Percentiles rank a stretch among this genome's conserved stretches.
Evolutionary conservation across 495 filamentous ascomycete genomes (phyloP).

Genomic region (Tuber aestivum): DNA sequence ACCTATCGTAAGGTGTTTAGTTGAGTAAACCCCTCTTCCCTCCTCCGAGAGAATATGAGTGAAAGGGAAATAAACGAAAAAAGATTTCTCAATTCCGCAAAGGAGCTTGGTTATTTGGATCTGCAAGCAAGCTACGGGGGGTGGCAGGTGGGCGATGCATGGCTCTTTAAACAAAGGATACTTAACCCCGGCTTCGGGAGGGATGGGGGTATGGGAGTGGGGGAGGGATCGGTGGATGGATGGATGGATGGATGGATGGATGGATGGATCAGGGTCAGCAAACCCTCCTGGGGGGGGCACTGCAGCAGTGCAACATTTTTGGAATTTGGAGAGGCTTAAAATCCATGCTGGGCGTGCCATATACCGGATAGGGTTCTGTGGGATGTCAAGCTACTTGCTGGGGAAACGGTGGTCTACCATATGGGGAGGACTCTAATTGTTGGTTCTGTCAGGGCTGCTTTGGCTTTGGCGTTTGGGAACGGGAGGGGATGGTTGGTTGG

Average conservation of each 20-base stretch:
- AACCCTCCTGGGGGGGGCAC: conserved; percentile 11
- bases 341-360: background rate
- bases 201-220: conserved; percentile 9
- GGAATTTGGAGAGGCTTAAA: conserved; percentile 20
- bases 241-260: background rate
- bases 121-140: background rate
- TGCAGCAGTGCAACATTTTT: conserved; percentile 7
- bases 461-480: background rate
- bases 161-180: conserved; percentile 35
- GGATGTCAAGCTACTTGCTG: background rate
- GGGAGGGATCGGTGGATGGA: background rate
- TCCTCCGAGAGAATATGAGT: conserved; percentile 2
- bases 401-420: background rate
- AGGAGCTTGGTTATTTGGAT: background rate
- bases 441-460: background rate
- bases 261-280: conserved; percentile 6
- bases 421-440: background rate
- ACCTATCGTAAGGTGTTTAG: conserved; percentile 5
- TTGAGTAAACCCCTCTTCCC: background rate
- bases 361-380: background rate
- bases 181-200: conserved; percentile 19
- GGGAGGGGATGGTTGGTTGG: background rate
- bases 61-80: background rate
- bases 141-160: conserved; percentile 30
- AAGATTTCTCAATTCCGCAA: background rate